Conservation (phyloP, 2,329 filamentous ascomycete species). For the Botrytis byssoidea region DNA sequence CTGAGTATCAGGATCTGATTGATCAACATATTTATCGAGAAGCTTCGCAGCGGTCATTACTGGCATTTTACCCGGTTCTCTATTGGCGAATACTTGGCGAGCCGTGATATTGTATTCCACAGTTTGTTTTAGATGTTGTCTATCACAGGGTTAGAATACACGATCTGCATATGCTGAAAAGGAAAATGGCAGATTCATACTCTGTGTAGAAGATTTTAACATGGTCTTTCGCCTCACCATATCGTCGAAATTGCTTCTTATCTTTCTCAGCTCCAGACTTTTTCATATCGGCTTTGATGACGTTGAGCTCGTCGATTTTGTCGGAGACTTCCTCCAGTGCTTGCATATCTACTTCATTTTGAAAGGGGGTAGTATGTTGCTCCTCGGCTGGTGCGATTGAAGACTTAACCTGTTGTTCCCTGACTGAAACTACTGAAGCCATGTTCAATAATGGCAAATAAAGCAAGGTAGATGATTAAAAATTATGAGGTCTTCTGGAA, state of each 20-base stretch:
- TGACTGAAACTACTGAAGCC: not conserved
- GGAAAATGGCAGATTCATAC: conserved; percentile 17
- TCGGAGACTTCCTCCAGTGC: conserved; percentile 47
- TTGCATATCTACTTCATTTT: conserved; percentile 29
- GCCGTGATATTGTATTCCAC: conserved; percentile 82
- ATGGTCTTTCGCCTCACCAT: conserved; percentile 76
- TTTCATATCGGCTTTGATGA: conserved; percentile 45
- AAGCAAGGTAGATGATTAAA: not conserved
- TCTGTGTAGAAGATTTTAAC: conserved; percentile 85
- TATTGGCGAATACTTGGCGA: conserved; percentile 66
- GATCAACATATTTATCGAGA: conserved; percentile 85
- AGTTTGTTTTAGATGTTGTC: conserved; percentile 67
- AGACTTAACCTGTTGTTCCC: not conserved
- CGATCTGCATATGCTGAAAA: not conserved
- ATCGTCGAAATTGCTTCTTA: conserved; percentile 79
- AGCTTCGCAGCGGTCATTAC: conserved; percentile 93
- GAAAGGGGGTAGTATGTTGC: not conserved
- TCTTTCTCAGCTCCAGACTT: conserved; percentile 73
- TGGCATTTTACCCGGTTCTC: conserved; percentile 68
- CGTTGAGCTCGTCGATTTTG: conserved; percentile 56
- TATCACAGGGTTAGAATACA: conserved; percentile 2
- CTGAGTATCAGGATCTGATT: conserved; percentile 85
- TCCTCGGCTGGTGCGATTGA: not conserved
- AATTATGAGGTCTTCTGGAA: not conserved
- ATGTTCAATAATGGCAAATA: not conserved